Base-by-base conservation (phyloP, 2,329 filamentous ascomycete genomes). In the Huntiella moniliformis region DNA sequence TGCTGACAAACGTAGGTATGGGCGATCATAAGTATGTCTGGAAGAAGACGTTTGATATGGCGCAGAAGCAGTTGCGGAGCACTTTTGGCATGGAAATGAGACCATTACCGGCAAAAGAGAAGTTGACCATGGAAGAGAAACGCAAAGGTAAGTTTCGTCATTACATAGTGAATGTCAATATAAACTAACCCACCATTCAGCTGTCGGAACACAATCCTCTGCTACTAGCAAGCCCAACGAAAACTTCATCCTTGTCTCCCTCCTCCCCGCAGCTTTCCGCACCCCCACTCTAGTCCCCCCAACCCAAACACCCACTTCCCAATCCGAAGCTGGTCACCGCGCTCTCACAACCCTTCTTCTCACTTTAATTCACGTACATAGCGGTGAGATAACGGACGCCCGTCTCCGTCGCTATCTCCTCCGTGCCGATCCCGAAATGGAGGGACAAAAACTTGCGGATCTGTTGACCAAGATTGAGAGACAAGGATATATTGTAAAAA, bases 51-150 rank as follows among this genome's bases (percentile, higher is more conserved):
- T 95, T 94, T 56, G 72, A 73, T 0, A 66, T 72, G 36, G 84
- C 88, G 37, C 88, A 98, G 59, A 61, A 66, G 32, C 73, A 82
- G 53, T 65, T 98, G 34, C 67, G 70, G 41, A 63, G 64, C 2
- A 70, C 78, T 1, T 96, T 94, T 61, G 91, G 91, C n/a, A 94
- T 96, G 86, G 73, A 87, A 58, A 73, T 98, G 68, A 69, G 75
- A 3, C 87, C 95, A 61, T 67, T 96, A 42, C 86, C 91, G 0
- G 67, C 72, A 1, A 74, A 73, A 55, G 88, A 95, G 56, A 92
- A 86, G 60, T 71, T 82, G 42, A 85, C 85, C 0, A 62, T 94
- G 32, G 77, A 76, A 49, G 82, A 93, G 52, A 74, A 73, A 57
- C 74, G 84, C 54, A 78, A 82, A 67, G 82, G 80, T 78, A 63